Percentiles rank a stretch among this genome's conserved stretches.
Conservation (phyloP, 2,329 filamentous ascomycete species). For the Aspergillus sclerotialis region DNA sequence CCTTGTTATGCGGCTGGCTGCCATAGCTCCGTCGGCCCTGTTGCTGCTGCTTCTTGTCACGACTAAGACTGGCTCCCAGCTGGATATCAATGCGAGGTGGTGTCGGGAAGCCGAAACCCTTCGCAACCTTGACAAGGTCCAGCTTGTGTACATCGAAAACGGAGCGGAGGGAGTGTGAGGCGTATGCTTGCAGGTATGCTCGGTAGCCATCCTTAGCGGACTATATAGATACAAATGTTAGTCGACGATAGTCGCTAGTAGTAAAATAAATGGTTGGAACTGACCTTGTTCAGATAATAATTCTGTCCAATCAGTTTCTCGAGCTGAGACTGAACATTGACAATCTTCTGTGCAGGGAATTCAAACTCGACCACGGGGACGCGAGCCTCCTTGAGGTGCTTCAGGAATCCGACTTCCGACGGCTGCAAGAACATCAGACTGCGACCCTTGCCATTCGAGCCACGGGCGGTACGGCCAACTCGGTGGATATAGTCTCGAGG, state of each 20-base stretch:
- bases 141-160: slow-evolving; percentile 79
- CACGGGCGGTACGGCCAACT: slow-evolving; percentile 88
- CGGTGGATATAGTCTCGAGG: slow-evolving; percentile 90
- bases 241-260: slow-evolving; percentile 2
- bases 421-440: slow-evolving; percentile 92
- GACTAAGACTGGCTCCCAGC: slow-evolving; percentile 67
- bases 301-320: slow-evolving; percentile 93
- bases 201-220: slow-evolving; percentile 69
- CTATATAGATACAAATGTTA: slow-evolving; percentile 22
- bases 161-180: slow-evolving; percentile 73
- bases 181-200: slow-evolving; percentile 91
- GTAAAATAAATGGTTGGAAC: slow-evolving; percentile 9
- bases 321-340: slow-evolving; percentile 83
- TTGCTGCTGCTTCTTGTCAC: slow-evolving; percentile 58
- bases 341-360: slow-evolving; percentile 84
- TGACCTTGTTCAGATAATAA: slow-evolving; percentile 88
- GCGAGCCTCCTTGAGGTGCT: slow-evolving; percentile 80
- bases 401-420: slow-evolving; percentile 83
- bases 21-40: slow-evolving; percentile 65
- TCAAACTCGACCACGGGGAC: slow-evolving; percentile 96
- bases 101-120: slow-evolving; percentile 71
- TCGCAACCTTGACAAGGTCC: slow-evolving; percentile 76
- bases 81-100: slow-evolving; percentile 75
- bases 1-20: slow-evolving; percentile 61
- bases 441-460: slow-evolving; percentile 73